These are phyloP conservation scores for Phaffomyces thermotolerans DNA, from an alignment of 805 yeast species.

Conservation along the genomic window DNA sequence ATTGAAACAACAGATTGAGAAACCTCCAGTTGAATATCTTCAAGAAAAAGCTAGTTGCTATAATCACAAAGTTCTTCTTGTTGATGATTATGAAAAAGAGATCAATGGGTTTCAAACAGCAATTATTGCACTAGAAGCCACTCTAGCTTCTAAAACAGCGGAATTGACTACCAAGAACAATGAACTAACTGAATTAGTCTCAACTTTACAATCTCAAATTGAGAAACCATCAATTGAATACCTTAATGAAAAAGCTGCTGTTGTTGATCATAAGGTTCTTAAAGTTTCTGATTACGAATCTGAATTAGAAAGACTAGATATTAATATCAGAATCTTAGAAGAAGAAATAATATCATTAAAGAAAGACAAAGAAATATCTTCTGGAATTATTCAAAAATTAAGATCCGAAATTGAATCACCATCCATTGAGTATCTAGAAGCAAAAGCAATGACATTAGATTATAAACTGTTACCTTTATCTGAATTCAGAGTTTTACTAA, in stretches of 20 bases:
- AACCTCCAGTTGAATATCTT: no score
- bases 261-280: neutral
- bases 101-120: no score
- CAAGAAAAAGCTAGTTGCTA: no score
- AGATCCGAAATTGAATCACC: conserved; percentile 5
- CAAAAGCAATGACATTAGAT: conserved; percentile 16
- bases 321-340: conserved; percentile 12
- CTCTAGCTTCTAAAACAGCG: no score
- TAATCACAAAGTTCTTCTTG: no score
- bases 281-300: neutral
- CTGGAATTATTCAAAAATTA: neutral
- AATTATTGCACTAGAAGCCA: no score
- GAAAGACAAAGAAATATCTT: neutral
- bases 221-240: conserved; percentile 28
- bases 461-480: conserved; percentile 8
- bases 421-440: conserved; percentile 9
- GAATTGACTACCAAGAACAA: no score
- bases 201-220: neutral
- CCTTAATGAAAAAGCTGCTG: conserved; percentile 19
- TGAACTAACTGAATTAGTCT: no score
- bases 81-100: no score
- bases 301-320: conserved; percentile 6
- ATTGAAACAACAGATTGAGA: no score
- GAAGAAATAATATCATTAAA: conserved; percentile 6
- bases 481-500: conserved; percentile 2